Base-by-base conservation (phyloP, 805 yeast species). In the Nakazawaea siamensis region DNA sequence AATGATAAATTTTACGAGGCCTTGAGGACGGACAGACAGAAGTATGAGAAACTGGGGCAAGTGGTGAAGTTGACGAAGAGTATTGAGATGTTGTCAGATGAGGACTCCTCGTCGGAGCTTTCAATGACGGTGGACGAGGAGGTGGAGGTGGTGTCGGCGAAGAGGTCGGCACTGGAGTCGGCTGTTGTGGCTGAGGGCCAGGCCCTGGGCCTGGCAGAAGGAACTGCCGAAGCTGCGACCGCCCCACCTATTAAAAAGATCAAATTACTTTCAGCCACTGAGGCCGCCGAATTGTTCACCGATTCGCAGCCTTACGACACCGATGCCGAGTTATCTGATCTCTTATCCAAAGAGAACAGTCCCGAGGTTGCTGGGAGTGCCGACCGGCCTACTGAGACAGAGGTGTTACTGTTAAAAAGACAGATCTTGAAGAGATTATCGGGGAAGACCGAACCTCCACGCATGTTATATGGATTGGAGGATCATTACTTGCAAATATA, bases 401-500 rank as follows among this genome's bases (percentile, higher is more conserved):
- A n/a, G n/a, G n/a, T n/a, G n/a, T n/a, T n/a, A n/a, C n/a, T n/a
- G n/a, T n/a, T n/a, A n/a, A n/a, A n/a, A n/a, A n/a, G n/a, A n/a
- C n/a, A n/a, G n/a, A n/a, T n/a, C n/a, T n/a, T n/a, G n/a, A n/a
- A n/a, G n/a, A n/a, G n/a, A n/a, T n/a, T n/a, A n/a, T n/a, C n/a
- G n/a, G n/a, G n/a, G n/a, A n/a, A n/a, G n/a, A n/a, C n/a, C n/a
- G n/a, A n/a, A n/a, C n/a, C n/a, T n/a, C 40, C 40, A 1, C 16
- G 27, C 11, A 17, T 25, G 15, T 54, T 62, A 10, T 54, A 58
- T 25, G 62, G 58, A 7, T 43, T 67, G 4, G 68, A 60, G 4
- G 55, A 47, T 3, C 64, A 67, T 28, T 62, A 62, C 41, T 41
- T 57, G 1, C 81, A 81, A 42, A 51, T 88, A 2, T 71, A 69